phyloP scores from a whole-genome alignment of 371 early-diverging fungal genomes.

The Rhizopus delemar region DNA sequence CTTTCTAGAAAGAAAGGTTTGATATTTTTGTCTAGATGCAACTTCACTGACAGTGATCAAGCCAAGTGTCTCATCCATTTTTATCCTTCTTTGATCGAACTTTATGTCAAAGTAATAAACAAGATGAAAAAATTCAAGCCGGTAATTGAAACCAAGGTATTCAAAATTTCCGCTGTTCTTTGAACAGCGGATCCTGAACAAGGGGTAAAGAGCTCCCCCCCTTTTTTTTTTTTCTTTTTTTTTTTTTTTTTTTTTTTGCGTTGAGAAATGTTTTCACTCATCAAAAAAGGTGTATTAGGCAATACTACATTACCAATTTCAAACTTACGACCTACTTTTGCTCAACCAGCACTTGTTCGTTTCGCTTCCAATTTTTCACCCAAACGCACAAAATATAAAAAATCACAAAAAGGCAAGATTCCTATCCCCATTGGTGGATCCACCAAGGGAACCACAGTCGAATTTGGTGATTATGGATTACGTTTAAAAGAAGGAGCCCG shows the following conservation, averaged over 20 bases:
- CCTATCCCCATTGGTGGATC: constrained; percentile 82
- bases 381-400: constrained; percentile 77
- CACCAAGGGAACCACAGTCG: constrained; percentile 83
- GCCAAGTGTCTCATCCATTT: neutral
- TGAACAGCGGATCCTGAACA: too few relatives aligned
- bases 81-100: neutral
- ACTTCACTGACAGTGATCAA: neutral
- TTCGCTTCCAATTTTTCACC: constrained; percentile 74
- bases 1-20: neutral
- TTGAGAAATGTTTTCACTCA: constrained; percentile 23
- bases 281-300: constrained; percentile 19
- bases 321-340: constrained; percentile 10
- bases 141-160: too few relatives aligned
- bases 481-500: constrained; percentile 84
- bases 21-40: neutral
- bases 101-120: too few relatives aligned
- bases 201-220: too few relatives aligned
- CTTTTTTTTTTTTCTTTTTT: constrained; percentile 2
- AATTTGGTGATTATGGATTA: constrained; percentile 89
- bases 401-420: constrained; percentile 87
- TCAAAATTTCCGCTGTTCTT: too few relatives aligned
- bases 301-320: constrained; percentile 12
- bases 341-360: constrained; percentile 28
- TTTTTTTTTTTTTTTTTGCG: neutral
- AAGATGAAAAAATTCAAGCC: too few relatives aligned